These are phyloP conservation scores for Fusarium sp. DNA, from an alignment of 2,329 filamentous ascomycete species.

Conservation along the genomic window DNA sequence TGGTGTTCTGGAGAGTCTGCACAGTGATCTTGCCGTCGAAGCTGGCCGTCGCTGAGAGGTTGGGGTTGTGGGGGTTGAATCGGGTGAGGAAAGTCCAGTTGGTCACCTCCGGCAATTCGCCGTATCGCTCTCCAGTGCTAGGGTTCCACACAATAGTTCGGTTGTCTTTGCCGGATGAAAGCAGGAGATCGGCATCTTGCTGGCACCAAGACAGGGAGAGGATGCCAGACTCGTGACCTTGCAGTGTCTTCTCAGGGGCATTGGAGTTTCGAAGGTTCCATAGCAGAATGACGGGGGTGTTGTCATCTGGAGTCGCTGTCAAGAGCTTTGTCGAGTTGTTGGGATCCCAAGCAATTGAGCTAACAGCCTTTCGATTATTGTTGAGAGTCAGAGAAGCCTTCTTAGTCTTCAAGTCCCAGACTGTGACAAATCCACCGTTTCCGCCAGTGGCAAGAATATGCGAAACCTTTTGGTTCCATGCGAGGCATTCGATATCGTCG, in stretches of 20 bases:
- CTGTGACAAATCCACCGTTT: constrained; percentile 92
- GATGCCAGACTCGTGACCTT: constrained; percentile 94
- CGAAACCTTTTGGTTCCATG: constrained; percentile 98
- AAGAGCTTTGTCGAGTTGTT: constrained; percentile 94
- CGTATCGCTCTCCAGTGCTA: constrained; percentile 85
- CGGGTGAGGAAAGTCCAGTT: constrained; percentile 98
- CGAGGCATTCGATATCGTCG: constrained; percentile 94
- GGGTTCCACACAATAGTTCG: constrained; percentile 96
- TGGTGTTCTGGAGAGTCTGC: constrained; percentile 94
- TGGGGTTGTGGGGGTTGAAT: constrained; percentile 94
- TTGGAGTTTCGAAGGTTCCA: constrained; percentile 98
- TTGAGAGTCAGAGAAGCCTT: constrained; percentile 97
- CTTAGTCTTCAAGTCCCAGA: constrained; percentile 98
- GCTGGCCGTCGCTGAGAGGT: constrained; percentile 91
- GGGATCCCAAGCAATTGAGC: constrained; percentile 96
- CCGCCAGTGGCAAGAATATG: constrained; percentile 97
- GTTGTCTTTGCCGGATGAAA: constrained; percentile 97
- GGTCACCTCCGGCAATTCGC: constrained; percentile 96
- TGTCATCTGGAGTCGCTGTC: constrained; percentile 91
- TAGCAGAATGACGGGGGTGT: constrained; percentile 85
- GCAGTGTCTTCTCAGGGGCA: constrained; percentile 86
- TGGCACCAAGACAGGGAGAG: constrained; percentile 95
- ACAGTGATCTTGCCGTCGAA: constrained; percentile 97
- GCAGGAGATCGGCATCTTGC: constrained; percentile 86
- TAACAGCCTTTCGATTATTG: constrained; percentile 93